Conservation (phyloP, 2,329 filamentous ascomycete genomes). For the Claviceps cyperi region DNA sequence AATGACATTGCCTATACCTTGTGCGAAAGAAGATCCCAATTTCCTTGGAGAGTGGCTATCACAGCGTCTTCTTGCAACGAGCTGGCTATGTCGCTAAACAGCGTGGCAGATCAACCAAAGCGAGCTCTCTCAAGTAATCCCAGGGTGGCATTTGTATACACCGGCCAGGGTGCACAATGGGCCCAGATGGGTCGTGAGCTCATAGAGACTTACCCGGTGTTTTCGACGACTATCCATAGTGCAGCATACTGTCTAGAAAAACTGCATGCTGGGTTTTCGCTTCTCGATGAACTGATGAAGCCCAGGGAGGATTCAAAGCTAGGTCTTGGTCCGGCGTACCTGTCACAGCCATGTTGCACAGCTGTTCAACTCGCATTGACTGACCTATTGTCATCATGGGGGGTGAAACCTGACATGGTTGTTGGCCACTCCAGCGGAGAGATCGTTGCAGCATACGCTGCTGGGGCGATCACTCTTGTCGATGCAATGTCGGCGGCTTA, state of each 20-base stretch:
- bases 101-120: slow-evolving; percentile 6
- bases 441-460: slow-evolving; percentile 21
- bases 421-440: slow-evolving; percentile 20
- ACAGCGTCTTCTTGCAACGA: slow-evolving; percentile 28
- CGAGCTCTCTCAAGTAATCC: slow-evolving; percentile 8
- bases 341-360: slow-evolving; percentile 29
- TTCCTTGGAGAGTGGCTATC: slow-evolving; percentile 29
- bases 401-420: slow-evolving; percentile 12
- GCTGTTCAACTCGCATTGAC: slow-evolving; percentile 34
- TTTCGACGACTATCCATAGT: slow-evolving; percentile 17
- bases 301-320: slow-evolving; percentile 20
- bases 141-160: slow-evolving; percentile 21
- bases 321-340: slow-evolving; percentile 22
- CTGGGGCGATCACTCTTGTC: slow-evolving; percentile 24
- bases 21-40: slow-evolving; percentile 27
- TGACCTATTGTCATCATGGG: slow-evolving; percentile 25
- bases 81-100: slow-evolving; percentile 28
- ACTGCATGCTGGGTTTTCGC: slow-evolving; percentile 22
- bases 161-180: slow-evolving; percentile 27
- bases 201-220: slow-evolving; percentile 20
- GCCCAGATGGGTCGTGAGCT: slow-evolving; percentile 23
- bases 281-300: slow-evolving; percentile 22
- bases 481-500: slow-evolving; percentile 35
- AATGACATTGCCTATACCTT: slow-evolving; percentile 34
- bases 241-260: slow-evolving; percentile 17